A percentile compares a stretch with the other conserved stretches of the same genome.
Conservation (phyloP, 371 early-diverging fungal species). For the Nematocida displodere region DNA sequence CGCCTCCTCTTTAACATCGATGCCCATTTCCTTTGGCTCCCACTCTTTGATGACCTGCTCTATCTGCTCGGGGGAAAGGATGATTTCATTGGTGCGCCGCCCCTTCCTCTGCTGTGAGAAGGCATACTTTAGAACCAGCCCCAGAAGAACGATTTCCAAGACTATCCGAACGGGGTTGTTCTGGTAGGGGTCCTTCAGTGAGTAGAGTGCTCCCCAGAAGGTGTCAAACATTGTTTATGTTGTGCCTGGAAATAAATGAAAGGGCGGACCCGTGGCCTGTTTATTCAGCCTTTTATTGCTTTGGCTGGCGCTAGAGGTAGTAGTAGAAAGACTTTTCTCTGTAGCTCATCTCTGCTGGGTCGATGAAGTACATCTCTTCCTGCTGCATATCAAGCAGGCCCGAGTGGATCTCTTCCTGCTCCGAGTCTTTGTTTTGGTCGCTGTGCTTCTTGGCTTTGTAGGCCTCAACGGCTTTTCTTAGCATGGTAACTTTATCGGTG, state of each 20-base stretch:
- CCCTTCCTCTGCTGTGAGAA: neutral
- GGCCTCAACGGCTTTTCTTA: slow-evolving; percentile 70
- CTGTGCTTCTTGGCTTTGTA: slow-evolving; percentile 68
- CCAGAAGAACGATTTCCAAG: slow-evolving; percentile 31
- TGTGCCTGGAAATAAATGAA: no score
- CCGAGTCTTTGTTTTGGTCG: neutral
- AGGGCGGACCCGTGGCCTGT: no score
- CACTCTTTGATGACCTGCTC: slow-evolving; percentile 46
- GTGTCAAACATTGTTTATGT: neutral
- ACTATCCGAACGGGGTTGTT: slow-evolving; percentile 40
- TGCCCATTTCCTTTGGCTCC: slow-evolving; percentile 32
- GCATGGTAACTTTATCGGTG: slow-evolving; percentile 66
- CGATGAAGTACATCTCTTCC: slow-evolving; percentile 51
- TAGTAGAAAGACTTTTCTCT: slow-evolving; percentile 53
- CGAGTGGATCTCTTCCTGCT: neutral
- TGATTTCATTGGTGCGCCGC: neutral
- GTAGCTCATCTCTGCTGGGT: slow-evolving; percentile 35
- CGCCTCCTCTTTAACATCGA: neutral
- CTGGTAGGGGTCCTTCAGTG: slow-evolving; percentile 34
- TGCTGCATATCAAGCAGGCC: slow-evolving; percentile 44
- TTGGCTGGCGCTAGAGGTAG: slow-evolving; percentile 22
- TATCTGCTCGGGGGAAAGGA: slow-evolving; percentile 11
- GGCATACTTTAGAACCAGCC: slow-evolving; percentile 29
- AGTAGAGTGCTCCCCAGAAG: neutral
- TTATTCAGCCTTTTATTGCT: neutral